Evolutionary conservation across 2,329 filamentous ascomycete genomes (phyloP), one percentile per base, ranked within the genome.

Genomic region (Neonectria neomacrospora): DNA sequence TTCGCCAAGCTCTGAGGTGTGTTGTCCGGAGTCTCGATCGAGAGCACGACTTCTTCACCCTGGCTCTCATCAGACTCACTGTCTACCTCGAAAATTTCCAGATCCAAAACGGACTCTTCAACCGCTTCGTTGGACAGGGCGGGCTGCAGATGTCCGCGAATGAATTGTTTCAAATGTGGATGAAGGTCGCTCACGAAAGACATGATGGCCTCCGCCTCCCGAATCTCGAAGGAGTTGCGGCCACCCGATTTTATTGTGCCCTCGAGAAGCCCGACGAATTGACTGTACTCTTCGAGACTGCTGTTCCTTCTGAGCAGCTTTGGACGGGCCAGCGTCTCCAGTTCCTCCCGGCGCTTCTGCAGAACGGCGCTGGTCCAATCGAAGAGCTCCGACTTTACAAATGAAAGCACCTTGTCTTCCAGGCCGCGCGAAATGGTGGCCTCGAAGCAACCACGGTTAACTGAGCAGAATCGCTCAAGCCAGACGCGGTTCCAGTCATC

Each of bases 401-500:
- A 30, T 1, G 54, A 42, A 4, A 26, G 30, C 2, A 70, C 7
- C 3, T 28, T 47, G 0, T 32, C 30, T 22, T 64, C 23, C 0
- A 44, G n/a, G 0, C 30, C 26, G 1, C 48, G n/a, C 57, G 44
- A 65, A 2, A 57, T 7, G 7, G 5, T 42, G 2, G 4, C 45
- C 20, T 58, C 28, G 9, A 71, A 51, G 14, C 58, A 60, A 0
- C 63, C 65, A 0, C 28, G 18, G 20, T 72, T 3, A 1, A 56
- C 10, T 1, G 16, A 6, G 4, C 57, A 69, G 8, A 71, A 69
- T 2, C 63, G 52, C 1, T 30, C n/a, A 0, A 23, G 47, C 18
- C 62, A 73, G 1, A 68, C 41, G 10, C 14, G 0, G 20, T 73
- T 73, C 71, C 69, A 73, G 1, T 52, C n/a, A 9, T 73, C 67